Base-by-base conservation (phyloP, 2,329 filamentous ascomycete species). In the Aspergillus arachidicola region DNA sequence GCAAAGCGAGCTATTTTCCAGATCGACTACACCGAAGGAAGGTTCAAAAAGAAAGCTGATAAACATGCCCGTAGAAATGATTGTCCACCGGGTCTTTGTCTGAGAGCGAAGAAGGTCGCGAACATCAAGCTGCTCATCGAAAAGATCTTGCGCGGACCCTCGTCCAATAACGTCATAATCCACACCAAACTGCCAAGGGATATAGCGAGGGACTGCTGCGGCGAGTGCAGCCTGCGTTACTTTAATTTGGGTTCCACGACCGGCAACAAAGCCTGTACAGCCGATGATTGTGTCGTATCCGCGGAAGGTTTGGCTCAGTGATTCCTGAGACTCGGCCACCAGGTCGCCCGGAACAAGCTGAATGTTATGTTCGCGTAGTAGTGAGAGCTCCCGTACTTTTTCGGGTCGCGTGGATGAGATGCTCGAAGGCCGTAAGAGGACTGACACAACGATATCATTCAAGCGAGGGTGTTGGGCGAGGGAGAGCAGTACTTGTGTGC, bases 181-280 rank as follows among this genome's bases (percentile, higher is more conserved):
- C 28, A 91, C 85, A 0, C 90, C 90, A 72, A 89, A 92, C 73
- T 92, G 89, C 90, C 90, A 92, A 0, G 90, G 89, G 21, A 92
- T 82, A 71, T 84, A 92, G 0, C 85, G 78, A 16, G 64, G 75
- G 67, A 84, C 82, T 0, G 78, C 75, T 0, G 85, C 87, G 12
- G 75, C 73, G 0, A 91, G 75, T 0, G 83, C 85, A 0, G 89
- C 88, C 12, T 79, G 70, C 0, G 85, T 76, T 21, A 91, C 77
- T 68, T 89, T 89, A 1, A 81, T 65, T 70, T 91, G 85, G 0
- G 83, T 86, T 1, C 85, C 86, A 0, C 81, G 60, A 0, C 85
- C 82, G 0, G 85, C 77, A 0, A 81, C 81, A 75, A 90, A 89
- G 30, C 89, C 89, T 1, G 83, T 84, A 68, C 86, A 89, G 50